Conservation (phyloP, 495 filamentous ascomycete genomes). For the Penicillium angulare region DNA sequence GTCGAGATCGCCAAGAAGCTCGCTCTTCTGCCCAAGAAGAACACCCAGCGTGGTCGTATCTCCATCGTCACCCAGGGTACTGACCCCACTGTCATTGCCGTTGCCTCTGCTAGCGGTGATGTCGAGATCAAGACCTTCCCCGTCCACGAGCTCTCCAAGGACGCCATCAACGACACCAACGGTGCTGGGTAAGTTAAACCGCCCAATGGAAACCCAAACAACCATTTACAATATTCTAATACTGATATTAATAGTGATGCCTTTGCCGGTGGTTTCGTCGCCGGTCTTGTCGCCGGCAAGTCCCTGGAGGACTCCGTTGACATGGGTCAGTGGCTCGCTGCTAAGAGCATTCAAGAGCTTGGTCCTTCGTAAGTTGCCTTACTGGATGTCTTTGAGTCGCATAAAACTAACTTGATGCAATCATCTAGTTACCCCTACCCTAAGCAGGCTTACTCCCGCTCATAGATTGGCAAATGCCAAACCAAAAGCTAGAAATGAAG, state of each 20-base stretch:
- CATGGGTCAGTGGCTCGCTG: slow-evolving; percentile 94
- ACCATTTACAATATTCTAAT: slow-evolving; percentile 14
- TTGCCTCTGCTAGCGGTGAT: slow-evolving; percentile 57
- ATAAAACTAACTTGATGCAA: slow-evolving; percentile 6
- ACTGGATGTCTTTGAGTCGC: slow-evolving; percentile 2
- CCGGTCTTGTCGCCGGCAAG: slow-evolving; percentile 83
- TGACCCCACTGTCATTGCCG: slow-evolving; percentile 77
- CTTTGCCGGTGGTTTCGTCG: slow-evolving; percentile 90
- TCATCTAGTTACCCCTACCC: slow-evolving; percentile 73
- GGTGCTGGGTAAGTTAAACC: slow-evolving; percentile 69
- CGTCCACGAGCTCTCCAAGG: slow-evolving; percentile 72
- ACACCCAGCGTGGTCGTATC: slow-evolving; percentile 70
- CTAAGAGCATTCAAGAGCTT: slow-evolving; percentile 85
- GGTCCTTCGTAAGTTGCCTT: slow-evolving; percentile 80
- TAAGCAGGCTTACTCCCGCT: slow-evolving; percentile 68
- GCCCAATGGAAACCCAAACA: background rate
- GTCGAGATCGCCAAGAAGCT: slow-evolving; percentile 84
- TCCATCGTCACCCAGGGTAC: slow-evolving; percentile 95
- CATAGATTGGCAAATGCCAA: slow-evolving; percentile 21
- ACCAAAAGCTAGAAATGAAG: slow-evolving; percentile 19
- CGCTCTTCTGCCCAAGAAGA: slow-evolving; percentile 86
- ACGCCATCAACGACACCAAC: slow-evolving; percentile 89
- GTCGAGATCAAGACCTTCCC: slow-evolving; percentile 69
- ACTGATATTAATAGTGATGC: slow-evolving; percentile 64
- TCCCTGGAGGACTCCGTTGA: slow-evolving; percentile 71